Evolutionary conservation across 192 early-diverging fungal species (phyloP).

Genomic region (Coemansia sp.): DNA sequence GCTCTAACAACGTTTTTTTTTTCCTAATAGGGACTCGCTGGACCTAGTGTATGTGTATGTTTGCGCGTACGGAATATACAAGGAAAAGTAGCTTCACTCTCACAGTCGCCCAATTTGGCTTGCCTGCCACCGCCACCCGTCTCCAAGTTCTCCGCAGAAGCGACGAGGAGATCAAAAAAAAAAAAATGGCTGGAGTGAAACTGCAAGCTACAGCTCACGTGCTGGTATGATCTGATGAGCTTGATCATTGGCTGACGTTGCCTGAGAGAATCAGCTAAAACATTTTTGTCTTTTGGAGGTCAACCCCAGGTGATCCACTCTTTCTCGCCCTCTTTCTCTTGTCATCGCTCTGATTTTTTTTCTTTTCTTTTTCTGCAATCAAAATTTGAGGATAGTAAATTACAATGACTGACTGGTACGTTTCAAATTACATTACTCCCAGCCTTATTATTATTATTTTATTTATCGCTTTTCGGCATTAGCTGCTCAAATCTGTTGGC

Average conservation of each 20-base stretch:
- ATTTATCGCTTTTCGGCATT: background rate
- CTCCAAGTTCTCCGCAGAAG: background rate
- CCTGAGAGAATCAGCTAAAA: background rate
- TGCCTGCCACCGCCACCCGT: background rate
- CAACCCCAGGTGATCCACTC: background rate
- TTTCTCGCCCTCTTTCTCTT: background rate
- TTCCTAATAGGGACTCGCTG: background rate
- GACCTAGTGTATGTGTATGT: background rate
- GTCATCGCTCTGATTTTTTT: background rate
- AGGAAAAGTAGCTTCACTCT: background rate
- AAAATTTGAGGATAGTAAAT: conserved; percentile 1
- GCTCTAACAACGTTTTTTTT: background rate
- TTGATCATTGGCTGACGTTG: background rate
- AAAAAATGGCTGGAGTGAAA: background rate
- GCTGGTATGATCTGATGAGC: background rate
- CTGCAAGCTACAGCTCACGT: background rate
- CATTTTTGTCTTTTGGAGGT: background rate
- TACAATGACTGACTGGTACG: conserved; percentile 9
- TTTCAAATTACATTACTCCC: background rate
- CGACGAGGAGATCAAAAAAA: background rate
- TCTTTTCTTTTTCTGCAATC: background rate
- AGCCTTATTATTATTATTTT: background rate
- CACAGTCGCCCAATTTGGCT: background rate
- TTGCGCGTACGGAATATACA: background rate
- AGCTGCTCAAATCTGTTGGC: background rate